Percentiles rank a stretch among this genome's conserved stretches.
Evolutionary conservation across 306 rosid genomes (phyloP).

Genomic region (Medicago lupulina): DNA sequence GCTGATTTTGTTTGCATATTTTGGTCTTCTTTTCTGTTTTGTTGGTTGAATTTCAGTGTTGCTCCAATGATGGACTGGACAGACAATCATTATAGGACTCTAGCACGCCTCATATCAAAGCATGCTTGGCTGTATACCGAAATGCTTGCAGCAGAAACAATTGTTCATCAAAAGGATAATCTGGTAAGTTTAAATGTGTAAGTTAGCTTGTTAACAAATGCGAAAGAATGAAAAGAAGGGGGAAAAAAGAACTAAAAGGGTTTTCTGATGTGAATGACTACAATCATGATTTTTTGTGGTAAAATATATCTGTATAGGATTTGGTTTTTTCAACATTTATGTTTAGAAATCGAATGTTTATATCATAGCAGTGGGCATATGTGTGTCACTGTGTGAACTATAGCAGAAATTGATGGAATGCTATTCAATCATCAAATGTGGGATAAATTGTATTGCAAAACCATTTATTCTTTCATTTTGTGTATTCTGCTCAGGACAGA

Average conservation of each 20-base stretch:
- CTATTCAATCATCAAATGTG: too few relatives aligned
- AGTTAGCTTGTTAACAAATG: slow-evolving; percentile 27
- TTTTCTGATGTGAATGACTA: slow-evolving; percentile 18
- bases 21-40: slow-evolving; percentile 7
- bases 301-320: not conserved
- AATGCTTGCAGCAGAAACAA: slow-evolving; percentile 95
- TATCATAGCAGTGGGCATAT: too few relatives aligned
- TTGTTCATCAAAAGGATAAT: slow-evolving; percentile 81
- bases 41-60: slow-evolving; percentile 60
- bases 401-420: too few relatives aligned
- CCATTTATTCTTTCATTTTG: slow-evolving; percentile 33
- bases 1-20: slow-evolving; percentile 12
- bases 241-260: not conserved
- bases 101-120: slow-evolving; percentile 82
- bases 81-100: slow-evolving; percentile 87
- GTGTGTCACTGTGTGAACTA: too few relatives aligned
- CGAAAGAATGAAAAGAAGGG: not conserved
- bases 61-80: slow-evolving; percentile 99
- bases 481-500: slow-evolving; percentile 79
- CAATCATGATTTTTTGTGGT: slow-evolving; percentile 6
- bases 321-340: not conserved
- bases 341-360: too few relatives aligned
- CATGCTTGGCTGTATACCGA: slow-evolving; percentile 96
- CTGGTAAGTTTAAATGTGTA: slow-evolving; percentile 61
- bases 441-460: not conserved